A percentile compares a stretch with the other conserved stretches of the same genome.
These are phyloP conservation scores for Colletotrichum scovillei DNA, from an alignment of 2,329 filamentous ascomycete genomes.

Conservation along the genomic window DNA sequence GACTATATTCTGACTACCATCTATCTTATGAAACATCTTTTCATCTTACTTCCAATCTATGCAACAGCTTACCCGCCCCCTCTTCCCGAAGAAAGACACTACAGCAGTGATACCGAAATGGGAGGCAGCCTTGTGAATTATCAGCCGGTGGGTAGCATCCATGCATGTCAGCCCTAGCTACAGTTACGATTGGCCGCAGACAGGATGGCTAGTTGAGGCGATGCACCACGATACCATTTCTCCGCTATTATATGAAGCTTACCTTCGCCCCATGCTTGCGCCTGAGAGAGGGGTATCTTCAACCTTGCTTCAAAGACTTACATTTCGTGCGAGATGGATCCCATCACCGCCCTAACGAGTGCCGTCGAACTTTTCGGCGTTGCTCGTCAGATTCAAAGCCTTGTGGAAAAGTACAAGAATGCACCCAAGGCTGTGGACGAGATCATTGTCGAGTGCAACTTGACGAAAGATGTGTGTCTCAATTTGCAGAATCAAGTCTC, in stretches of 20 bases:
- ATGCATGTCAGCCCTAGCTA: conserved; percentile 9
- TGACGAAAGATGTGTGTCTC: background rate
- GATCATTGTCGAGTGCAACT: conserved; percentile 5
- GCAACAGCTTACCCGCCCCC: background rate
- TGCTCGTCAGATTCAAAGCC: background rate
- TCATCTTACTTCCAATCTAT: background rate
- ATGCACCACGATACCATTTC: background rate
- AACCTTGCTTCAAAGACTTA: too few relatives aligned
- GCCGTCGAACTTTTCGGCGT: conserved; percentile 17
- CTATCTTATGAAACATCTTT: background rate
- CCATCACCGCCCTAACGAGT: background rate
- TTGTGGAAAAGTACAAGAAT: conserved; percentile 17
- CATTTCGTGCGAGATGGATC: conserved; percentile 1
- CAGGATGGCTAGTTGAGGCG: background rate
- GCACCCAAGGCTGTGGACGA: conserved; percentile 8
- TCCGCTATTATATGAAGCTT: background rate
- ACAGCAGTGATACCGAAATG: background rate
- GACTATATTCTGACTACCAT: background rate
- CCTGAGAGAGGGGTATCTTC: background rate
- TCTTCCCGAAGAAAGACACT: background rate
- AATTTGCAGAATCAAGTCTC: background rate
- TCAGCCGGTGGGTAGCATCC: background rate
- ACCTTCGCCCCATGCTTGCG: background rate
- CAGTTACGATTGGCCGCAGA: background rate
- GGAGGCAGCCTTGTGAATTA: background rate